Base-by-base conservation (phyloP, 2,329 filamentous ascomycete genomes). In the Helotiales sp. region DNA sequence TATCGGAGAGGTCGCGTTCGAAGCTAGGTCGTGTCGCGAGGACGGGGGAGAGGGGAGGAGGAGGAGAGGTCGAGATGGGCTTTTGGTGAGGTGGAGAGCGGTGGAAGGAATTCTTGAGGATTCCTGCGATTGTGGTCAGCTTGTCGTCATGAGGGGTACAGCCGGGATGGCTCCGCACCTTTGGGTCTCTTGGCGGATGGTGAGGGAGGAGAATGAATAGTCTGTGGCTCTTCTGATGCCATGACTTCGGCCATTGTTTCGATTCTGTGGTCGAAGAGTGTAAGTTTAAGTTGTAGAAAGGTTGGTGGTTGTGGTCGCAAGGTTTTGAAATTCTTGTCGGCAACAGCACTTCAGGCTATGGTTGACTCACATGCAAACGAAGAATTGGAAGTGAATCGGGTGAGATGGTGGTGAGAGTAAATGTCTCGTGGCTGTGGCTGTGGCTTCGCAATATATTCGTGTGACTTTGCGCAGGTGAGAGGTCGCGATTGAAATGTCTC, bases 51-150 rank as follows among this genome's bases (percentile, higher is more conserved):
- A 57, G 38, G 22, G 40, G 22, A 12, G 58, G 52, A 60, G 67
- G 70, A 69, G 69, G 81, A 66, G 73, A 83, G 60, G 72, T 75
- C 48, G 73, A 66, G 53, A 69, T 66, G 19, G 73, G 73, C 19
- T 74, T 70, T 62, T 73, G 74, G 15, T 77, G 72, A 22, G 75
- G 70, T 30, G 81, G 79, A 19, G 85, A 82, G 29, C 84, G 83
- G 58, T 81, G 87, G 61, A 82, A 91, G 49, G 90, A 88, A 78
- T 96, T 96, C 77, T 98, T 98, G 67, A 98, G 85, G 68, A 98
- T 98, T 66, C 93, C 93, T 97, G 66, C 17, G 31, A 29, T 34
- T 31, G 10, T 29, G 46, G 47, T 62, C 31, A 52, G 57, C 44
- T 52, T 46, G 22, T 33, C 30, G 44, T 38, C n/a, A 27, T 22